phyloP scores from a whole-genome alignment of 345 rosid species.

The Carallia pectinifolia region DNA sequence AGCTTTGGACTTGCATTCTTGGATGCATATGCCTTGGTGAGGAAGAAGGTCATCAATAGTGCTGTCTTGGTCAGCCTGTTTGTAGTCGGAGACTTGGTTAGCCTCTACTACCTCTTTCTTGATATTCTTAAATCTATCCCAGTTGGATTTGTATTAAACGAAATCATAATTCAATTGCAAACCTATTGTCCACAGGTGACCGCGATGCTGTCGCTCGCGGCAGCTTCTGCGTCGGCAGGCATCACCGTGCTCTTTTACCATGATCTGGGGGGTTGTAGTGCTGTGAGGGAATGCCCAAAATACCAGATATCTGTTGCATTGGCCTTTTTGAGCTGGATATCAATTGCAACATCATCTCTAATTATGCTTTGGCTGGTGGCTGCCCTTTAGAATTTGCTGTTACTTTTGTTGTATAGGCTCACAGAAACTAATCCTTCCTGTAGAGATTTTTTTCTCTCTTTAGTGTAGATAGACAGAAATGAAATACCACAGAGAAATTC shows the following conservation, averaged over 20 bases:
- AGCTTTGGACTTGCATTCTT: slow-evolving; percentile 69
- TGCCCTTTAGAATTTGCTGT: slow-evolving; percentile 30
- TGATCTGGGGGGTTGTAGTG: slow-evolving; percentile 50
- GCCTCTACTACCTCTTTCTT: slow-evolving; percentile 15
- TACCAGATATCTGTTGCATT: slow-evolving; percentile 66
- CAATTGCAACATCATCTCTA: slow-evolving; percentile 59
- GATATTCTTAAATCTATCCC: not conserved
- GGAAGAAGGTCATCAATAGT: slow-evolving; percentile 53
- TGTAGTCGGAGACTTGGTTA: slow-evolving; percentile 88
- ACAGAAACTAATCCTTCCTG: too few relatives aligned
- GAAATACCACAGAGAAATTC: too few relatives aligned
- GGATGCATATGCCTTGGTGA: slow-evolving; percentile 55
- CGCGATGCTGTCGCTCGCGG: slow-evolving; percentile 62
- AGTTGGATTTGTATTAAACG: not conserved
- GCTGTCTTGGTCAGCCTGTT: slow-evolving; percentile 67
- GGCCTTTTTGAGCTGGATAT: slow-evolving; percentile 73
- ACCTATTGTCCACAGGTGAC: slow-evolving; percentile 48
- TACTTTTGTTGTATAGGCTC: too few relatives aligned
- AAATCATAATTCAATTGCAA: not conserved
- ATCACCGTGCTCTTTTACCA: slow-evolving; percentile 52
- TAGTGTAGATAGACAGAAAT: too few relatives aligned
- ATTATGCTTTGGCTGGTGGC: slow-evolving; percentile 79
- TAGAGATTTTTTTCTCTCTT: too few relatives aligned
- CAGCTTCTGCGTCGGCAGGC: slow-evolving; percentile 70
- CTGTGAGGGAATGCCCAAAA: slow-evolving; percentile 50